Percentiles rank a stretch among this genome's conserved stretches.
Evolutionary conservation across 495 filamentous ascomycete species (phyloP).

Genomic region (Letharia lupina): DNA sequence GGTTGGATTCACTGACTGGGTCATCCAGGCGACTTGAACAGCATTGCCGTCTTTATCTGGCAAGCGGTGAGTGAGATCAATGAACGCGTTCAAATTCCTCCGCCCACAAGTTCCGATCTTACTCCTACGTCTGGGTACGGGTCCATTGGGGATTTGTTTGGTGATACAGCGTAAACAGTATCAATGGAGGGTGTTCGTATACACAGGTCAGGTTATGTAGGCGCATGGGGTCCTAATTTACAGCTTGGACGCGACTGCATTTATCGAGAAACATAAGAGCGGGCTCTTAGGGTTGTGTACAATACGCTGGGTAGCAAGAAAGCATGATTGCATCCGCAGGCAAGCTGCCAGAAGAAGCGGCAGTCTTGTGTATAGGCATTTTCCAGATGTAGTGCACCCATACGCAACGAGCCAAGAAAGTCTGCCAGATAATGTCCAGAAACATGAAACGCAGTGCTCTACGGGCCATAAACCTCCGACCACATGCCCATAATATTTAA

Average conservation of each 20-base stretch:
- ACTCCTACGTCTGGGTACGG: background rate
- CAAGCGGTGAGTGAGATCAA: slow-evolving; percentile 13
- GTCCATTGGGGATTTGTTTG: background rate
- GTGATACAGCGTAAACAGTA: background rate
- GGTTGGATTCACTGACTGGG: background rate
- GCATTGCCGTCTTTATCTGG: slow-evolving; percentile 19
- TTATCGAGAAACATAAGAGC: background rate
- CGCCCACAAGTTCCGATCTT: background rate
- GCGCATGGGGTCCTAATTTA: background rate
- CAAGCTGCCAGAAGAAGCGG: background rate
- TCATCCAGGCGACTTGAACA: slow-evolving; percentile 14
- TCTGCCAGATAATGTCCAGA: too few relatives aligned
- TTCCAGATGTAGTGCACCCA: too few relatives aligned
- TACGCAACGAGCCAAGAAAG: too few relatives aligned
- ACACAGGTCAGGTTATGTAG: background rate
- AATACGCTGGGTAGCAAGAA: background rate
- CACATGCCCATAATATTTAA: too few relatives aligned
- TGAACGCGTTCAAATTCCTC: background rate
- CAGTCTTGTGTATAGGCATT: background rate
- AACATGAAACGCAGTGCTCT: too few relatives aligned
- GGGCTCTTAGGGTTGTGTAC: background rate
- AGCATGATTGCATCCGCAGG: background rate
- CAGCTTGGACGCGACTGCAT: background rate
- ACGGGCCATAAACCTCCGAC: too few relatives aligned
- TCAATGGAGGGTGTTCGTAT: background rate